A percentile compares a stretch with the other conserved stretches of the same genome.
phyloP scores from a whole-genome alignment of 1,284 basidiomycete species.

The Moesziomyces globuligerus region DNA sequence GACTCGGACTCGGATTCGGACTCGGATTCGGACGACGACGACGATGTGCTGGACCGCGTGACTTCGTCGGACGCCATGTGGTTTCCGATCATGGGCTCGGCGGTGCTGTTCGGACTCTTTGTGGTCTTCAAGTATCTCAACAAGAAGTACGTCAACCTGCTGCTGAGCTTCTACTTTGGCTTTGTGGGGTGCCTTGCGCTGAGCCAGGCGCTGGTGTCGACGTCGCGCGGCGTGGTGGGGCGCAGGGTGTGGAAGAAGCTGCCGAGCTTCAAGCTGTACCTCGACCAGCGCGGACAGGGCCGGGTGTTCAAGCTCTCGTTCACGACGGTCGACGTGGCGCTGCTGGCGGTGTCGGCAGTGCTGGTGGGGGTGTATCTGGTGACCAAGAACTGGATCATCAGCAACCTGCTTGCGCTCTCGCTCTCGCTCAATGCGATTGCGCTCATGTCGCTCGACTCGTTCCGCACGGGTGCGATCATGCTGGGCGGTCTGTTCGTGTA shows the following conservation, averaged over 20 bases:
- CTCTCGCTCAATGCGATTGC: constrained; percentile 85
- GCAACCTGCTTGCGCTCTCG: constrained; percentile 83
- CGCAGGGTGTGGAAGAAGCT: constrained; percentile 48
- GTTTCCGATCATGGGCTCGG: constrained; percentile 63
- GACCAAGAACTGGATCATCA: constrained; percentile 75
- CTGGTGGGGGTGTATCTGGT: constrained; percentile 78
- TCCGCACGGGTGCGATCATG: constrained; percentile 85
- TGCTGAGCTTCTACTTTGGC: constrained; percentile 64
- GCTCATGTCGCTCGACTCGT: constrained; percentile 87
- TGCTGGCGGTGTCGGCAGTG: constrained; percentile 75
- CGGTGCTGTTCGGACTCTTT: constrained; percentile 59
- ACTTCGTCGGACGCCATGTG: constrained; percentile 62
- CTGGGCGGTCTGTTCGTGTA: constrained; percentile 70
- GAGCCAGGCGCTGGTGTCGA: constrained; percentile 38
- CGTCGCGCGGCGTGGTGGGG: constrained; percentile 24
- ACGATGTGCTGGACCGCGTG: constrained; percentile 50
- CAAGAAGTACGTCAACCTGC: constrained; percentile 57
- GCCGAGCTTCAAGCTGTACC: constrained; percentile 37
- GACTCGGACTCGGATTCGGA: constrained; percentile 23
- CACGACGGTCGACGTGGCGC: constrained; percentile 71
- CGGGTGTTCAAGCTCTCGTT: constrained; percentile 60
- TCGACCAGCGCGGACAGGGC: constrained; percentile 43
- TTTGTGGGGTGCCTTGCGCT: constrained; percentile 58
- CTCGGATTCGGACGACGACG: constrained; percentile 51
- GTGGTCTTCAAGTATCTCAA: constrained; percentile 64